Conservation (phyloP, 2,329 filamentous ascomycete genomes). For the Trichoderma asperellum region DNA sequence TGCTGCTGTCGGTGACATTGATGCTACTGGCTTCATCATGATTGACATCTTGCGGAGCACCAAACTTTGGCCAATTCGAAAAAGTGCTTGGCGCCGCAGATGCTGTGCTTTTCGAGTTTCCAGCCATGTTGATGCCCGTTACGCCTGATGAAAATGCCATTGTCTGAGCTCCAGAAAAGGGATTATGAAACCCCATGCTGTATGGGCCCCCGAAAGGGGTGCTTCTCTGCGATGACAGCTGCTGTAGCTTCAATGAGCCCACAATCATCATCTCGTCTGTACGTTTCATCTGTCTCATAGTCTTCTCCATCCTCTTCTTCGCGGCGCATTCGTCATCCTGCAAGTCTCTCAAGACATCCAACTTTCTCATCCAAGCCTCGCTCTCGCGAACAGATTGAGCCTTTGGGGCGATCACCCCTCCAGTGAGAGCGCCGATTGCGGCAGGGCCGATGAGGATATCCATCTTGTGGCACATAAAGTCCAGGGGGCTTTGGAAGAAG, state of each 20-base stretch:
- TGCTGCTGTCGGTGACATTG: not conserved
- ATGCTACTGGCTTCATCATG: not conserved
- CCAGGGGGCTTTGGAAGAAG: conserved; percentile 16
- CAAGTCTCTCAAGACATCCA: not conserved
- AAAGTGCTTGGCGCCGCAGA: conserved; percentile 2
- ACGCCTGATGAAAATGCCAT: not conserved
- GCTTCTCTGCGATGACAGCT: not conserved
- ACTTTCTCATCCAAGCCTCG: conserved; percentile 6
- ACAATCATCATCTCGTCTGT: not conserved
- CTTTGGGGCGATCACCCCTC: not conserved
- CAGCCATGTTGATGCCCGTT: not conserved
- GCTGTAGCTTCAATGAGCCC: not conserved
- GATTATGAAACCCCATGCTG: not conserved
- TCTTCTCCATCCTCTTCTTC: not conserved
- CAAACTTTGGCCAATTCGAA: conserved; percentile 16
- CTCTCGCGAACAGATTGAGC: not conserved
- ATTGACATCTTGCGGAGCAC: not conserved
- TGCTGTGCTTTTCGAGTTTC: not conserved
- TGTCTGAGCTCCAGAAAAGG: not conserved
- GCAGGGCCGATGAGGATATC: not conserved
- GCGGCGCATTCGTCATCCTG: not conserved
- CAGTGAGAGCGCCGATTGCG: not conserved
- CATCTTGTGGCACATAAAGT: conserved; percentile 16
- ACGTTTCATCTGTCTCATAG: not conserved
- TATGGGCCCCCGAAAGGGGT: not conserved